Base-by-base conservation (phyloP, 768 basidiomycete species). In the Austroboletus eburneus region DNA sequence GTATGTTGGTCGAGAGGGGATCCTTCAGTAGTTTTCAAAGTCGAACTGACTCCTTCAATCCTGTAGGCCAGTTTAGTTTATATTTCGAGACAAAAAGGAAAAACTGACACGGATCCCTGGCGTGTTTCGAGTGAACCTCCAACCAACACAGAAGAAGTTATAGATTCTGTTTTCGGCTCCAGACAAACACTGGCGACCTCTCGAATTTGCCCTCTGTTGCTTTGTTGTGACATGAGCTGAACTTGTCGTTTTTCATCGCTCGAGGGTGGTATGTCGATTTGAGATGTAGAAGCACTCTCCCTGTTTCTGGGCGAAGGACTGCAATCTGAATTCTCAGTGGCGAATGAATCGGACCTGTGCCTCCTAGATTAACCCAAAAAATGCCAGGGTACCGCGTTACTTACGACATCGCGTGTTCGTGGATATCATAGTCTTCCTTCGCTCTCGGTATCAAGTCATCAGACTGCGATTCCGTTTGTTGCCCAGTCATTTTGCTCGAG, bases 341-440 rank as follows among this genome's bases (percentile, higher is more conserved):
- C n/a, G 5, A 18, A 24, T 10, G 23, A 12, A 14, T 17, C 8
- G 12, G 38, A 17, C 9, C 38, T 29, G 8, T 6, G 9, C n/a
- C 24, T 39, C 39, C 56, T 57, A 18, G 25, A 27, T 27, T 14
- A 33, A 18, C 9, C 17, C 37, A 21, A 49, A 12, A 34, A 3
- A 12, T 27, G 5, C 4, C 9, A 14, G 22, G 5, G 20, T 9
- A 16, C 0, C 12, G 6, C 6, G 17, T 33, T 5, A 43, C 57
- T 39, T n/a, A 57, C 57, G 42, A 39, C n/a, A 21, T 27, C 13
- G 6, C 36, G 35, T 46, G 34, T 23, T 39, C 35, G 24, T 22
- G 27, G 27, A 27, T 27, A 12, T 12, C 27, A 27, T 27, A 27
- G 27, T n/a, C n/a, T n/a, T 27, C 27, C 27, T 27, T 27, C 12